Evolutionary conservation across 2,329 filamentous ascomycete species (phyloP), one percentile per base, ranked within the genome.

Genomic region (Colletotrichum falcatum): DNA sequence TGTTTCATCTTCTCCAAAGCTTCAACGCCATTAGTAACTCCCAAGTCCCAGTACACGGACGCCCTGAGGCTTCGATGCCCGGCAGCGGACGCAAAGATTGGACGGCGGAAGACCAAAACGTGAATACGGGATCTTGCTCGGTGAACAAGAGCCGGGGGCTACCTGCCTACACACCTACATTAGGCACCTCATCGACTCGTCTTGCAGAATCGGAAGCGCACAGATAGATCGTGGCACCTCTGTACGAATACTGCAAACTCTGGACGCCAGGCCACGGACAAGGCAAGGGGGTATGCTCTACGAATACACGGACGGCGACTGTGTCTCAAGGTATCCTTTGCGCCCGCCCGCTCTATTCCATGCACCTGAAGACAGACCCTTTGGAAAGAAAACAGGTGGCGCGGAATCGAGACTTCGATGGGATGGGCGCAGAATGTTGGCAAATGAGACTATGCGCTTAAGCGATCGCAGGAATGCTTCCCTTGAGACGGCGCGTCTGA

Each of bases 1-100:
- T 42, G 70, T 72, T 72, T 72, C 70, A 72, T 63, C 26, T 72
- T 55, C 37, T 55, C 23, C 51, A 67, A 70, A 30, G 63, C 67
- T 59, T 54, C 65, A 46, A 67, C 44, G 53, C 58, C 46, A 70
- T 70, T 68, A 53, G 64, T 37, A 51, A 30, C 59, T 30, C 56
- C 44, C 39, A 42, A 20, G 39, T 8, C 20, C 39, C 20, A 18
- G 64, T 35, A 63, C 68, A 67, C 68, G 58, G 64, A 70, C 68
- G 59, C 53, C n/a, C 18, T 54, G 23, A 48, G 26, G 37, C 51
- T 59, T 54, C 20, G 44, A 49, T 30, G 37, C 28, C 42, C 44
- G 58, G 67, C 64, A 70, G 53, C 64, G 64, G 64, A 59, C 64
- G 58, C 68, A 59, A 58, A 28, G 39, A 53, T 54, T 26, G 60